Percentiles rank a stretch among this genome's conserved stretches.
Evolutionary conservation across 1,284 basidiomycete species (phyloP).

Genomic region (Ceratobasidium sp.): DNA sequence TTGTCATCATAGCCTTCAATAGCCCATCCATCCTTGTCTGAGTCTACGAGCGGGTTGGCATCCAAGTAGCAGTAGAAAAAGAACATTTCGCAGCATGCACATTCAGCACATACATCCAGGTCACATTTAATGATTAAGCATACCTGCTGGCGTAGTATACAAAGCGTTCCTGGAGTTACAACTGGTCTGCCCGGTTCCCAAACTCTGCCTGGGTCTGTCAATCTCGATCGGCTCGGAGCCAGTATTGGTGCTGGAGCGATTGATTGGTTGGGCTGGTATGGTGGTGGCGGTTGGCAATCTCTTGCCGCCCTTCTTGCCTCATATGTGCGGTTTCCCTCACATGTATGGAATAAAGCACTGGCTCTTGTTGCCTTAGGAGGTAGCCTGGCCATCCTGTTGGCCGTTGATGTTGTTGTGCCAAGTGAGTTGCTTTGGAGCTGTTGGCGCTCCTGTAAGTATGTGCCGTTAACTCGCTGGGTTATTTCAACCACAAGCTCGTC

Average conservation of each 20-base stretch:
- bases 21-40: background rate
- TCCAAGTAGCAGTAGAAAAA: background rate
- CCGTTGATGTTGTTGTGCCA: background rate
- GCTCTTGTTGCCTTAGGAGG: background rate
- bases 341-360: too few relatives aligned
- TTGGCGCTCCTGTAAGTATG: background rate
- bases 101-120: background rate
- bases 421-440: background rate
- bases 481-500: background rate
- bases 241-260: too few relatives aligned
- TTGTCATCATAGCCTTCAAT: background rate
- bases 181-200: background rate
- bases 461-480: background rate
- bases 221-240: background rate
- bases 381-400: too few relatives aligned
- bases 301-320: too few relatives aligned
- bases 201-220: background rate
- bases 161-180: background rate
- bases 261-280: too few relatives aligned
- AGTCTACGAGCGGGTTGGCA: background rate
- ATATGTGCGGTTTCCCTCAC: too few relatives aligned
- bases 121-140: background rate
- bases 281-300: too few relatives aligned
- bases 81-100: too few relatives aligned
- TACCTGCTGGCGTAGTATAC: background rate